Conservation (phyloP, 2,329 filamentous ascomycete species). For the Rugonectria rugulosa region DNA sequence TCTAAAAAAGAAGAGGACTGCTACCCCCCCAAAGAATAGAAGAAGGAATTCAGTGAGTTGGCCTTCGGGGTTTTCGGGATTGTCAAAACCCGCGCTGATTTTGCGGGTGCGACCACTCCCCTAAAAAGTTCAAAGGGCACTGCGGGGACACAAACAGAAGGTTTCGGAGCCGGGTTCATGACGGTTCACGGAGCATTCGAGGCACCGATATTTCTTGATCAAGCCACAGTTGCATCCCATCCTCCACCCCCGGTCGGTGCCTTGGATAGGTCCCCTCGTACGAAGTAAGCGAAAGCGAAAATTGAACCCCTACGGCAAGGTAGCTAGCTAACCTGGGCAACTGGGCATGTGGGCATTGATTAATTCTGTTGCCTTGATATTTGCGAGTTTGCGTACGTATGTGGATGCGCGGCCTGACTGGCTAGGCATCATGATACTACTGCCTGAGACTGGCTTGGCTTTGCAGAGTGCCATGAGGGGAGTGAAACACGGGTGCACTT, state of each 20-base stretch:
- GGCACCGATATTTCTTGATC: background rate
- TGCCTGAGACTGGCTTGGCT: constrained; percentile 1
- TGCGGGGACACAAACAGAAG: background rate
- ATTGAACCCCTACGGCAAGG: too few relatives aligned
- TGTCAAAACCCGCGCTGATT: background rate
- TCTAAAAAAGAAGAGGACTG: background rate
- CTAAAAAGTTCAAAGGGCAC: too few relatives aligned
- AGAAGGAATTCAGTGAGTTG: too few relatives aligned
- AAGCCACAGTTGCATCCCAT: constrained; percentile 1
- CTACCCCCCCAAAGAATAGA: background rate
- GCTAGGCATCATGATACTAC: too few relatives aligned
- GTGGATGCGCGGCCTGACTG: constrained; percentile 9
- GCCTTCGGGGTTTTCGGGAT: background rate
- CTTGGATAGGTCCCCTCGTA: background rate
- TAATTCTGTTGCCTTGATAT: constrained; percentile 18
- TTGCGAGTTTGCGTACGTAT: background rate
- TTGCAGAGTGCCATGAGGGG: background rate
- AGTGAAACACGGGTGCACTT: background rate
- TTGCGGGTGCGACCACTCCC: too few relatives aligned
- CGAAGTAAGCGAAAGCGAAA: background rate
- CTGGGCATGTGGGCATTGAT: background rate
- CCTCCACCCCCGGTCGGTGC: background rate
- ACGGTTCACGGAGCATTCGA: background rate
- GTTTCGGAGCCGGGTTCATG: background rate
- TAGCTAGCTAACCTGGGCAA: too few relatives aligned